Evolutionary conservation across 345 rosid genomes (phyloP).

Genomic region (Arabidopsis arenosa): DNA sequence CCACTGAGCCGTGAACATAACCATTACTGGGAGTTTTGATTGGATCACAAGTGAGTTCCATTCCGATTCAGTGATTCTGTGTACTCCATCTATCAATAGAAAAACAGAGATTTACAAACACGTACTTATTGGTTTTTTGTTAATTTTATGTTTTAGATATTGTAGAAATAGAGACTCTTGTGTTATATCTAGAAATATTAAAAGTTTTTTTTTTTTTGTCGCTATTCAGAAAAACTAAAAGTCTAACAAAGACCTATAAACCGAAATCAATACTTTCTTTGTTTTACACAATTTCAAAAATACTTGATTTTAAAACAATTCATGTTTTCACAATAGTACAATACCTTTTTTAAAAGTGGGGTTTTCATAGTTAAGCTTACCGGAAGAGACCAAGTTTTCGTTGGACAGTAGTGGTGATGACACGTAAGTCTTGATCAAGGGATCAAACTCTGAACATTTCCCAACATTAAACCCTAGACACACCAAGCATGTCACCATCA

Average conservation of each 20-base stretch:
- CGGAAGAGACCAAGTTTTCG: neutral
- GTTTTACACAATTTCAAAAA: too few relatives aligned
- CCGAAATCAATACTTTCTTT: too few relatives aligned
- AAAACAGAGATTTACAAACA: neutral
- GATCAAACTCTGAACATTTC: constrained; percentile 1
- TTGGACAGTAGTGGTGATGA: constrained; percentile 4
- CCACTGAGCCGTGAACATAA: neutral
- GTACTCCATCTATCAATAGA: neutral
- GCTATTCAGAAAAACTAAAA: too few relatives aligned
- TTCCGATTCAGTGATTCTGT: neutral
- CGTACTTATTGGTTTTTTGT: neutral
- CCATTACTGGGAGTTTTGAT: neutral
- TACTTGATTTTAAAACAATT: too few relatives aligned
- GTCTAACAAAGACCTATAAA: too few relatives aligned
- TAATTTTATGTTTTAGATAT: too few relatives aligned
- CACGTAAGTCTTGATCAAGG: constrained; percentile 6
- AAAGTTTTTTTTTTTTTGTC: too few relatives aligned
- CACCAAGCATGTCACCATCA: constrained; percentile 2
- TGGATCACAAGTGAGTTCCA: neutral
- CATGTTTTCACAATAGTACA: too few relatives aligned
- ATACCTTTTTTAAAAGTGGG: too few relatives aligned
- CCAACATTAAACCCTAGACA: constrained; percentile 14
- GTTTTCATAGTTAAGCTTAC: neutral
- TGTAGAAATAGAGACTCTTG: too few relatives aligned
- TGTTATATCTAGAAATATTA: too few relatives aligned